Evolutionary conservation across 495 filamentous ascomycete species (phyloP).

Genomic region (Neurospora terricola): DNA sequence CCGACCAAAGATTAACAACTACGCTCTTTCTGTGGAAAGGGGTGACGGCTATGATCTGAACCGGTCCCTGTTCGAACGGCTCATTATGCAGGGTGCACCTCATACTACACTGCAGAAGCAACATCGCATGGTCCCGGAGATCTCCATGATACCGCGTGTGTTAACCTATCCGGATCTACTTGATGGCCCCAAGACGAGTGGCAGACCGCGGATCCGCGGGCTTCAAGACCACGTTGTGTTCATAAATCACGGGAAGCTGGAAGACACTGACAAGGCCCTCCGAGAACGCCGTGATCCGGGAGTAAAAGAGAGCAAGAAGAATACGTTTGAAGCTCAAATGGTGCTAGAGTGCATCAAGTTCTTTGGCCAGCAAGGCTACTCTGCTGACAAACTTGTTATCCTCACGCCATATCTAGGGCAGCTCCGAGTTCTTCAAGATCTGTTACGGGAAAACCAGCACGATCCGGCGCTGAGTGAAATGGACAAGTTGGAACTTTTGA

Average conservation of each 20-base stretch:
- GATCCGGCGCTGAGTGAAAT: slow-evolving; percentile 57
- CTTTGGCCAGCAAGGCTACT: slow-evolving; percentile 68
- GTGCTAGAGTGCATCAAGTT: slow-evolving; percentile 59
- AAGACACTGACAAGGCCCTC: slow-evolving; percentile 32
- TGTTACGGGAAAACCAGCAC: slow-evolving; percentile 39
- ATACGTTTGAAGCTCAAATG: slow-evolving; percentile 59
- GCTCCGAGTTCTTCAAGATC: slow-evolving; percentile 45
- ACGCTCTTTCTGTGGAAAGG: slow-evolving; percentile 53
- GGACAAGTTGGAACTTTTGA: slow-evolving; percentile 51
- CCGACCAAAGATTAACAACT: slow-evolving; percentile 59
- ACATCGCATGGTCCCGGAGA: slow-evolving; percentile 63
- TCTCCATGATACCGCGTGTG: slow-evolving; percentile 48
- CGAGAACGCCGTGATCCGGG: slow-evolving; percentile 43
- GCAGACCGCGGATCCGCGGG: slow-evolving; percentile 24
- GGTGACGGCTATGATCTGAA: slow-evolving; percentile 64
- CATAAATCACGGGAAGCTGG: slow-evolving; percentile 49
- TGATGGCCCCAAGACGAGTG: slow-evolving; percentile 45
- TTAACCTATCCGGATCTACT: slow-evolving; percentile 56
- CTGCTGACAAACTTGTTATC: slow-evolving; percentile 53
- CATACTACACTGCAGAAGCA: slow-evolving; percentile 51
- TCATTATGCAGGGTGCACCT: slow-evolving; percentile 45
- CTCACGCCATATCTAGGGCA: slow-evolving; percentile 71
- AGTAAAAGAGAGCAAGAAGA: slow-evolving; percentile 47
- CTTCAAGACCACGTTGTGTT: slow-evolving; percentile 56
- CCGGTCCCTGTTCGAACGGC: slow-evolving; percentile 59